Evolutionary conservation across 1,139 yeast genomes (phyloP), one percentile per base, ranked within the genome.

Genomic region (Kodamaea sp.): DNA sequence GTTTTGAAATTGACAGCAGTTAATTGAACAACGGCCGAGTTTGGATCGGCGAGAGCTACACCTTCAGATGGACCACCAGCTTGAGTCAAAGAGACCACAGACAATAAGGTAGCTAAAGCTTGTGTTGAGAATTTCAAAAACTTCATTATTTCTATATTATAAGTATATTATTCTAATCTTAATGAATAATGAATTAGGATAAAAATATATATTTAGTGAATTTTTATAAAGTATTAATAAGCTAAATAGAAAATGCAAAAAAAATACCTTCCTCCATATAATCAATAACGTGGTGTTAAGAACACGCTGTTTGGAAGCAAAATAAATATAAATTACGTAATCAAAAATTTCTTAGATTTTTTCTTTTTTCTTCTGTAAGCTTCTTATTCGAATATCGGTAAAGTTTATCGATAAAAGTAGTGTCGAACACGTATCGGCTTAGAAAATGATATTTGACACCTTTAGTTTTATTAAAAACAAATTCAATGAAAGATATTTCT

Each of bases 11-110:
- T 61, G 32, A 71, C 78, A 22, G 78, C 62, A 27, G 82, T 75
- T 51, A 92, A 77, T 61, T 86, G 81, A 49, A 86, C 88, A 37
- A 92, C 98, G 32, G 92, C 95, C 29, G 96, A 84, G 55, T 86
- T 87, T 43, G 82, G 81, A 49, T 84, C 85, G 32, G 92, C 90
- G 44, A 73, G 65, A 38, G 94, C 95, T 9, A 75, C 80, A 34
- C 80, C 81, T 31, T 63, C 71, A 37, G 67, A 37, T 33, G 73
- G 73, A 10, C 73, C 75, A 39, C 65, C 46, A 35, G 74, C 75
- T 22, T 48, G 43, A 32, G 57, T 44, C 34, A 64, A 47, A 4
- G 67, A 55, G 26, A 67, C 65, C 25, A 70, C 63, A 12, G 72
- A 64, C 42, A 70, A 60, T 38, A 67, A 57, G 26, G 66, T 54